Evolutionary conservation across 148 eudicot species (phyloP).

Genomic region (Arctostaphylos glauca): DNA sequence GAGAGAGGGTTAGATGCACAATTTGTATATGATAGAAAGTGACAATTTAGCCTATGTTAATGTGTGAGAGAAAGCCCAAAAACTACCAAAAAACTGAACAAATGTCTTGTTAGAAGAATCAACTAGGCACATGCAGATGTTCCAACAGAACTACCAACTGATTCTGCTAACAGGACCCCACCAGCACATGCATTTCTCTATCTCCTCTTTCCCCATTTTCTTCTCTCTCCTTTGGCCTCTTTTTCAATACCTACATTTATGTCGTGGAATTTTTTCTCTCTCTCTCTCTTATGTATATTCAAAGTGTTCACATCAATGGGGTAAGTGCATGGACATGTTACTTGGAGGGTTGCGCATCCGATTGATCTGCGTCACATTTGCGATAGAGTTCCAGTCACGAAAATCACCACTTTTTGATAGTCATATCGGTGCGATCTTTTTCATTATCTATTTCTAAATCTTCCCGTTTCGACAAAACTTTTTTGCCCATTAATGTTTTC

Average conservation of each 20-base stretch:
- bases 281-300: not conserved
- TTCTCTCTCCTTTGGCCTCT: too few species aligned
- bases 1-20: not conserved
- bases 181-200: too few species aligned
- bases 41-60: constrained; percentile 6
- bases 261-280: not conserved
- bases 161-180: too few species aligned
- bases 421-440: not conserved
- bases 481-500: too few species aligned
- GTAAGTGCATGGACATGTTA: not conserved
- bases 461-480: too few species aligned
- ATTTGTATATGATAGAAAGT: constrained; percentile 13
- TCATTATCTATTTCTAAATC: too few species aligned
- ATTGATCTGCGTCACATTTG: too few species aligned
- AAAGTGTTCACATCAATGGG: not conserved
- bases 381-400: too few species aligned
- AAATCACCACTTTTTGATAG: too few species aligned
- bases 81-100: not conserved
- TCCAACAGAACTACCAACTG: constrained; percentile 40
- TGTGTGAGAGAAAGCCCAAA: not conserved
- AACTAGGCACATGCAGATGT: constrained; percentile 40
- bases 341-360: not conserved
- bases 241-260: too few species aligned
- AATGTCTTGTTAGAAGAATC: not conserved
- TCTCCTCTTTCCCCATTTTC: too few species aligned